Evolutionary conservation across 2,329 filamentous ascomycete species (phyloP), one percentile per base, ranked within the genome.

Genomic region (Colletotrichum gloeosporioides): DNA sequence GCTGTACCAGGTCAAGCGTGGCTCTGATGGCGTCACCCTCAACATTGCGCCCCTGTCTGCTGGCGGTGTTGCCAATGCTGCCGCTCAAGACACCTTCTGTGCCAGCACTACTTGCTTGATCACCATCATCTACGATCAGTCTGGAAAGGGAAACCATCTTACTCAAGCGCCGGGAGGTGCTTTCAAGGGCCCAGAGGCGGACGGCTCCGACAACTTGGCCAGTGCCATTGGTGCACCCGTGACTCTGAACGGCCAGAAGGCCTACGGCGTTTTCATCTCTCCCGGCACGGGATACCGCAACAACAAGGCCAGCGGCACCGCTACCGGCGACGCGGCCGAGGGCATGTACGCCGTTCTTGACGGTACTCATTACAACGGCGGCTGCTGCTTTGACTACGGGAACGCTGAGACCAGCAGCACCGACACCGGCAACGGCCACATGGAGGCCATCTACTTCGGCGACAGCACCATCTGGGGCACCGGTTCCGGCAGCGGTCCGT

Each of bases 401-500:
- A 91, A 91, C 64, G 90, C 89, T 62, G 90, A 92, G 83, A 87
- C 85, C 4, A 91, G 78, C 81, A 88, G 80, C 74, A 77, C 4
- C 3, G 90, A 92, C 75, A 90, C 91, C 0, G 92, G 92, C 4
- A 88, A 90, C 69, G 92, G 90, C 18, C 92, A 93, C 79, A 94
- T 94, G 92, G 92, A 94, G 80, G 90, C 92, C 71, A 90, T 94
- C 74, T 94, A 93, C 87, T 93, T 88, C 79, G 92, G 92, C 1
- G 84, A 85, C 81, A 88, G 80, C 81, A 91, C 86, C 0, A 75
- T 75, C 78, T 93, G 90, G 90, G 92, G 92, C 22, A 83, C 82
- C 9, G 92, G 92, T 10, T 72, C 89, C 6, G 92, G 92, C 61
- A 87, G 79, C 59, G 92, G 92, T 0, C 92, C 92, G 0, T 94